phyloP scores from a whole-genome alignment of 495 filamentous ascomycete genomes.

The Friedmanniomyces endolithicus region DNA sequence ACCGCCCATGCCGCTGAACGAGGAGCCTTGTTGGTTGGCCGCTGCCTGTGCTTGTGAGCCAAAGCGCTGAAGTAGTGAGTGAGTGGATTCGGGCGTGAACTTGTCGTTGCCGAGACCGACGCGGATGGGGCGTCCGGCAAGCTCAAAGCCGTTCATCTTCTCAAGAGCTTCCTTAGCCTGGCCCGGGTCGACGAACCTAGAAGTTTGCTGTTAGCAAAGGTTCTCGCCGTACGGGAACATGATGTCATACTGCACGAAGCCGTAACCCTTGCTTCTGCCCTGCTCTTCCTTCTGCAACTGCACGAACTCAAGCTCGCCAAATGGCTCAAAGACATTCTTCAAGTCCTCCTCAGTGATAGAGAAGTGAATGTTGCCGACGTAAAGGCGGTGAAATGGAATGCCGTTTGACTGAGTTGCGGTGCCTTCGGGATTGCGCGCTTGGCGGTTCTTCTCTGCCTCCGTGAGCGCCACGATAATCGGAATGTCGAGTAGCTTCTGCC shows the following conservation, averaged over 20 bases:
- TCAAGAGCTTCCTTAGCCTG: slow-evolving; percentile 89
- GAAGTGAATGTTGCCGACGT: slow-evolving; percentile 99
- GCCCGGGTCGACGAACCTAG: slow-evolving; percentile 79
- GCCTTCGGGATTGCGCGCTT: slow-evolving; percentile 72
- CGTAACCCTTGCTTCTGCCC: slow-evolving; percentile 86
- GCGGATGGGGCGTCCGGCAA: slow-evolving; percentile 92
- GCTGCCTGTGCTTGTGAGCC: slow-evolving; percentile 58
- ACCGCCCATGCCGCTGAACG: slow-evolving; percentile 84
- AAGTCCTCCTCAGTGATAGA: slow-evolving; percentile 95
- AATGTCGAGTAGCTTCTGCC: slow-evolving; percentile 95
- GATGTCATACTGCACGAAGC: slow-evolving; percentile 88
- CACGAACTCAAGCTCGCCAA: slow-evolving; percentile 95
- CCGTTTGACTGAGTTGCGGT: slow-evolving; percentile 53
- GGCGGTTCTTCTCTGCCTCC: slow-evolving; percentile 98
- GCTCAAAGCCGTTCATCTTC: slow-evolving; percentile 99
- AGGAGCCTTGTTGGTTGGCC: slow-evolving; percentile 70
- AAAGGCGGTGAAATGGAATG: slow-evolving; percentile 94
- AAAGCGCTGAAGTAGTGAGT: slow-evolving; percentile 79
- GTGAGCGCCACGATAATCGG: slow-evolving; percentile 97
- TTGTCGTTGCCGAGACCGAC: slow-evolving; percentile 99
- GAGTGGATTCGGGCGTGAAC: slow-evolving; percentile 96
- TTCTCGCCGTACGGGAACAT: neutral
- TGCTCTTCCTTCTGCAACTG: slow-evolving; percentile 92
- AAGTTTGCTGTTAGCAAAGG: neutral
- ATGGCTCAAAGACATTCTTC: slow-evolving; percentile 94